Base-by-base conservation (phyloP, 768 basidiomycete species). In the Tephrocybe sp. region DNA sequence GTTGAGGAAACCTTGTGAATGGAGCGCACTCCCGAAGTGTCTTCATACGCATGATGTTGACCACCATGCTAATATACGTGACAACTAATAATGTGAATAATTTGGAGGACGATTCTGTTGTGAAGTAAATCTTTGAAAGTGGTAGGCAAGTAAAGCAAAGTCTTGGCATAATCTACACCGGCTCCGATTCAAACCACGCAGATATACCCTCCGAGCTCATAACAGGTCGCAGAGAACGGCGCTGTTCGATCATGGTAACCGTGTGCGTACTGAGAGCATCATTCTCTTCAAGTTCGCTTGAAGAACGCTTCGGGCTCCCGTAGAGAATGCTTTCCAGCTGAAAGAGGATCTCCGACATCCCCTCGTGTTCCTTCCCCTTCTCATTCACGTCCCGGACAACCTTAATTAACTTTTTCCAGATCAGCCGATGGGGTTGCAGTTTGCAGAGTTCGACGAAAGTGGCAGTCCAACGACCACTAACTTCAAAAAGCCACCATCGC, bases 401-500 rank as follows among this genome's bases (percentile, higher is more conserved):
- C 26, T 55, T 60, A 19, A 69, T 60, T 2, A 72, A 65, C 31
- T 55, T 63, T 13, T 39, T 55, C 72, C 73, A 73, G 19, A 63
- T 57, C 9, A 51, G 48, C 40, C 68, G 65, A 5, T 64, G 52
- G 1, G 73, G 69, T 25, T 66, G 60, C 13, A 68, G 56, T 12
- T 54, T 45, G 47, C 67, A 71, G 5, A 75, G 59, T 15, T 61
- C 56, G 9, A 71, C 63, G 2, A 75, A 58, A 3, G 71, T 61
- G 3, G 71, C 67, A 16, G 68, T 49, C 72, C 72, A 75, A 21
- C 63, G 59, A 11, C 65, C 64, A 11, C 64, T 66, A 9, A 71
- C 66, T 44, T 74, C 73, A 5, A 65, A 57, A 1, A 71, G 49
- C 71, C 71, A 73, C 71, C 70, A 74, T 18, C 62, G 60, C 4